phyloP scores from a whole-genome alignment of 768 basidiomycete species.

The Termitomyces sp. region DNA sequence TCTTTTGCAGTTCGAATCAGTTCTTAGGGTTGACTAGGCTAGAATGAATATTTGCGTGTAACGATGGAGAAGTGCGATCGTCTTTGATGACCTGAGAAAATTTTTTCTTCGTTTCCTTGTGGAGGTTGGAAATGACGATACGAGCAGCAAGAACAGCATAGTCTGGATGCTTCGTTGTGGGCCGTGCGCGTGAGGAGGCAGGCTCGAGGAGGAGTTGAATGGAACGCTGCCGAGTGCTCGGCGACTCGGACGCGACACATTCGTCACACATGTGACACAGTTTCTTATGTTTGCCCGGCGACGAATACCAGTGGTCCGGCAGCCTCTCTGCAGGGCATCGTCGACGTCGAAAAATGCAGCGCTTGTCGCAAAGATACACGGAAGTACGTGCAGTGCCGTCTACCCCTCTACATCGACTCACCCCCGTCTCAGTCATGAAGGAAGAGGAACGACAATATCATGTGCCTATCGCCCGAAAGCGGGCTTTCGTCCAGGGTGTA shows the following conservation, averaged over 20 bases:
- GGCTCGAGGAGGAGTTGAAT: too few species aligned
- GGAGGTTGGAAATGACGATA: constrained; percentile 96
- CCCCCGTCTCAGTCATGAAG: background rate
- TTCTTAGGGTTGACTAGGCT: constrained; percentile 81
- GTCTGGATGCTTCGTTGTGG: constrained; percentile 96
- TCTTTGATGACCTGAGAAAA: constrained; percentile 93
- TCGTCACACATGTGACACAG: background rate
- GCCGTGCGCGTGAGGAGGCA: too few species aligned
- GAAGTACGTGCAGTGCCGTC: background rate
- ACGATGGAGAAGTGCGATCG: constrained; percentile 18
- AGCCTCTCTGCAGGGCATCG: background rate
- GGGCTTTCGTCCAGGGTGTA: constrained; percentile 3
- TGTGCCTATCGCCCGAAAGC: background rate
- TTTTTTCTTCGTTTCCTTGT: constrained; percentile 98
- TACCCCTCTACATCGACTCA: background rate
- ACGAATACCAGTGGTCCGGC: background rate
- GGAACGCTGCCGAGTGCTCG: too few species aligned
- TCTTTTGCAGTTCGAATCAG: background rate
- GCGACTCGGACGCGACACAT: too few species aligned
- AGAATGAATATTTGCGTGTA: background rate
- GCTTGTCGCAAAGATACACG: background rate
- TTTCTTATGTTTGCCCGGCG: background rate
- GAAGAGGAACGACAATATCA: background rate
- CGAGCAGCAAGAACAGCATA: constrained; percentile 98
- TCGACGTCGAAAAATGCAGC: background rate